Conservation (phyloP, 495 filamentous ascomycete species). For the Podospora bellae-mahoneyi region DNA sequence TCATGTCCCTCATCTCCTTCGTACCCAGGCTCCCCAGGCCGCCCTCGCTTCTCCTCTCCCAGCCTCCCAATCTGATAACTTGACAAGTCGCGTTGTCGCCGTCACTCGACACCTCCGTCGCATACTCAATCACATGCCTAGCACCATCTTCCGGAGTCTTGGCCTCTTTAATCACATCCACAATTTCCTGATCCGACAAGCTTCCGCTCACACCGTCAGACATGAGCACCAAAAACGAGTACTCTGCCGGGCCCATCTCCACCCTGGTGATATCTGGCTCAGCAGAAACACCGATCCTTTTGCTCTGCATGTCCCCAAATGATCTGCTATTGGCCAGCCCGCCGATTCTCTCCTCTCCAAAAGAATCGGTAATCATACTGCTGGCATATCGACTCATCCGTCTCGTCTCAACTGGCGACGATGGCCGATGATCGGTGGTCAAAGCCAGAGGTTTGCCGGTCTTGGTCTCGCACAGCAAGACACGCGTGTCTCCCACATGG, state of each 20-base stretch:
- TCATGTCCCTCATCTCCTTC: slow-evolving; percentile 15
- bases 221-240: slow-evolving; percentile 80
- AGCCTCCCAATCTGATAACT: slow-evolving; percentile 86
- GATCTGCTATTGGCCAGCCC: slow-evolving; percentile 91
- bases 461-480: slow-evolving; percentile 76
- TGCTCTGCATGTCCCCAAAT: slow-evolving; percentile 87
- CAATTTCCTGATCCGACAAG: slow-evolving; percentile 85
- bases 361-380: slow-evolving; percentile 89
- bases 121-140: slow-evolving; percentile 73
- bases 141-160: slow-evolving; percentile 83
- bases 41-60: slow-evolving; percentile 88
- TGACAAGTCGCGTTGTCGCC: slow-evolving; percentile 96
- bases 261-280: slow-evolving; percentile 80
- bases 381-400: slow-evolving; percentile 75
- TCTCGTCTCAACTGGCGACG: slow-evolving; percentile 74
- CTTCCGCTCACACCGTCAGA: slow-evolving; percentile 84
- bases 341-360: slow-evolving; percentile 93
- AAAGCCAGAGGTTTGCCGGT: slow-evolving; percentile 75
- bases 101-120: slow-evolving; percentile 74
- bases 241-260: slow-evolving; percentile 76
- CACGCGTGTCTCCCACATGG: slow-evolving; percentile 90
- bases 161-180: slow-evolving; percentile 92
- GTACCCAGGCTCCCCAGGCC: slow-evolving; percentile 57
- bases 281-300: slow-evolving; percentile 88
- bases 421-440: slow-evolving; percentile 87